These are phyloP conservation scores for Canavalia gladiata DNA, from an alignment of 306 rosid genomes.

Conservation along the genomic window DNA sequence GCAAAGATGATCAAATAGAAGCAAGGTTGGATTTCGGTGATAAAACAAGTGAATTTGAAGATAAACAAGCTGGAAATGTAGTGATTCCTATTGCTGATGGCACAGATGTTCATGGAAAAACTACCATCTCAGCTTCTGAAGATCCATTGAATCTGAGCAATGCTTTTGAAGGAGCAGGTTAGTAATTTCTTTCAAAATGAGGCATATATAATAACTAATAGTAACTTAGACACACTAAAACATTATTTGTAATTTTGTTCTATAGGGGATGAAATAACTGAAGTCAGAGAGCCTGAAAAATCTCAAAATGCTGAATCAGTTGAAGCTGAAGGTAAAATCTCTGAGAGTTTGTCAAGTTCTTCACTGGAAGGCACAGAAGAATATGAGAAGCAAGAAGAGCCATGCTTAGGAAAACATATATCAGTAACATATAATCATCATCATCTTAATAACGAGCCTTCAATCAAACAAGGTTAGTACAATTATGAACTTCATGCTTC, in stretches of 20 bases:
- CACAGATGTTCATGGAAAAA: constrained; percentile 27
- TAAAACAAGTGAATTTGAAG: constrained; percentile 37
- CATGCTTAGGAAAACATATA: constrained; percentile 39
- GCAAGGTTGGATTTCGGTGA: constrained; percentile 14
- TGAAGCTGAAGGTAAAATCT: constrained; percentile 43
- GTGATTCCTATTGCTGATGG: neutral
- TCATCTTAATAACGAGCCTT: constrained; percentile 51
- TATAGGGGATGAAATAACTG: constrained; percentile 54
- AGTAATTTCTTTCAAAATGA: constrained; percentile 25
- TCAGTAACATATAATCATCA: constrained; percentile 43
- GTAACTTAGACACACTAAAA: neutral
- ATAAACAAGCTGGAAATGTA: constrained; percentile 10
- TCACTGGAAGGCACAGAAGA: constrained; percentile 41
- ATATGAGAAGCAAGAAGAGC: constrained; percentile 43
- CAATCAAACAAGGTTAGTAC: constrained; percentile 63
- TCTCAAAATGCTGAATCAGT: constrained; percentile 46
- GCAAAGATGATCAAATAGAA: constrained; percentile 29
- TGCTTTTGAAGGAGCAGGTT: constrained; percentile 43
- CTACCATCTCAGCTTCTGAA: constrained; percentile 28
- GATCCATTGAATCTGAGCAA: constrained; percentile 30
- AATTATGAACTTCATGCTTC: constrained; percentile 21
- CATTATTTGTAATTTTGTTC: constrained; percentile 19
- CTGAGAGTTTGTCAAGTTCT: constrained; percentile 41
- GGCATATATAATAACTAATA: neutral
- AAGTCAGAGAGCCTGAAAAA: constrained; percentile 43